Evolutionary conservation across 768 basidiomycete genomes (phyloP).

Genomic region (Gymnopilus junonius): DNA sequence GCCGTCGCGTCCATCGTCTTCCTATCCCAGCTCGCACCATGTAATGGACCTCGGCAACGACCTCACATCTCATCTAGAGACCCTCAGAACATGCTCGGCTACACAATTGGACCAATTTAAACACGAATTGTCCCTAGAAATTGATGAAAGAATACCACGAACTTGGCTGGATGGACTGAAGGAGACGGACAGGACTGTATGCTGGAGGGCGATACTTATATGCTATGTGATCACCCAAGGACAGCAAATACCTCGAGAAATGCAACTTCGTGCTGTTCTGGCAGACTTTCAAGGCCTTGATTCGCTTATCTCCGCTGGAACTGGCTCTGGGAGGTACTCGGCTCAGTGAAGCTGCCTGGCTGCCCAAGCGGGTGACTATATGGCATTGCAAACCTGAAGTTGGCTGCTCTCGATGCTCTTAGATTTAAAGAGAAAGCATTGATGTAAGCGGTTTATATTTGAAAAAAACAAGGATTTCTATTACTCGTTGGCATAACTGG

Average conservation of each 20-base stretch:
- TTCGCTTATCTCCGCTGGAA: too few relatives aligned
- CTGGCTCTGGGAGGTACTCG: not conserved
- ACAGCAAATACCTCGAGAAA: too few relatives aligned
- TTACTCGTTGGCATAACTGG: too few relatives aligned
- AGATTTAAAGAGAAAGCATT: not conserved
- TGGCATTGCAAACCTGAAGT: not conserved
- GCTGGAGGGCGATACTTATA: too few relatives aligned
- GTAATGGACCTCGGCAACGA: not conserved
- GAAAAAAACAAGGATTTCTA: too few relatives aligned
- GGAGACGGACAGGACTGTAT: too few relatives aligned
- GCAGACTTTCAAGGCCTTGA: too few relatives aligned
- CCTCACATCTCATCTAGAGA: not conserved
- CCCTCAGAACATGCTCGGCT: not conserved
- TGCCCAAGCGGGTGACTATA: not conserved
- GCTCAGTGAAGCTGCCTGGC: not conserved
- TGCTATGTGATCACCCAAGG: too few relatives aligned
- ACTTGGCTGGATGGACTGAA: not conserved
- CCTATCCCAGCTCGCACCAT: too few relatives aligned
- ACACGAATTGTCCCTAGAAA: not conserved
- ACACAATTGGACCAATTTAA: not conserved
- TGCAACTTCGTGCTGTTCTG: too few relatives aligned
- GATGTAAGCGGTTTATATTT: too few relatives aligned
- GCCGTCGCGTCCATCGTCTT: too few relatives aligned
- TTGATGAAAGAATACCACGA: not conserved
- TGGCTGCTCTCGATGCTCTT: not conserved